These are phyloP conservation scores for Apophysomyces elegans DNA, from an alignment of 371 early-diverging fungal genomes.

Conservation along the genomic window DNA sequence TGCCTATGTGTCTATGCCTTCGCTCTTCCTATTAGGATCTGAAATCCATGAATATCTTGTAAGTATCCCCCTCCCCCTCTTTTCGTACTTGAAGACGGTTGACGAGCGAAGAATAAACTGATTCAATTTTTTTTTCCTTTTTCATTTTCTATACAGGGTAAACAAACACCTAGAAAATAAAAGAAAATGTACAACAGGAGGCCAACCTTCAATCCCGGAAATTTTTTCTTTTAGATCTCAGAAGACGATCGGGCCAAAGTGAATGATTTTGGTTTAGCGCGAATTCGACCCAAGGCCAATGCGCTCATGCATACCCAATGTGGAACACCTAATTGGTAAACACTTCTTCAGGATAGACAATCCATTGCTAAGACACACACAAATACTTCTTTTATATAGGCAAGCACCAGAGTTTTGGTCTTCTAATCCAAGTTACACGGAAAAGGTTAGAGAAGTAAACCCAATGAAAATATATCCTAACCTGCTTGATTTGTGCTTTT, in stretches of 20 bases:
- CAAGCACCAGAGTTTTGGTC: constrained; percentile 81
- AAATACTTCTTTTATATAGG: neutral
- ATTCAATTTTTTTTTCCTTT: neutral
- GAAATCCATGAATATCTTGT: constrained; percentile 84
- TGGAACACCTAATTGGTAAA: constrained; percentile 82
- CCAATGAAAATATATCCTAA: neutral
- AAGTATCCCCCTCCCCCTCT: constrained; percentile 3
- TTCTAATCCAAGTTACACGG: constrained; percentile 72
- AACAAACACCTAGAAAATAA: neutral
- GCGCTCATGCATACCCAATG: constrained; percentile 74
- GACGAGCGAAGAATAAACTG: neutral
- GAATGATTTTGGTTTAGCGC: constrained; percentile 82
- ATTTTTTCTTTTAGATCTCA: constrained; percentile 45
- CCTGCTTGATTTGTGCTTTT: neutral
- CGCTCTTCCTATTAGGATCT: constrained; percentile 53
- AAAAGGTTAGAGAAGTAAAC: constrained; percentile 54
- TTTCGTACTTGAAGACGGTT: neutral
- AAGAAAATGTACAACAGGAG: no score
- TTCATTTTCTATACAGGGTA: neutral
- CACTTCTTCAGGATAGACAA: neutral
- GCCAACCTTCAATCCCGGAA: no score
- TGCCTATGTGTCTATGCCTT: neutral
- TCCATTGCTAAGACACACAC: no score
- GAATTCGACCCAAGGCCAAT: constrained; percentile 73
- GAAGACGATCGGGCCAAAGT: constrained; percentile 75